Conservation (phyloP, 108 stramenopile genomes). For the Pseudonitzschia delicatissima region DNA sequence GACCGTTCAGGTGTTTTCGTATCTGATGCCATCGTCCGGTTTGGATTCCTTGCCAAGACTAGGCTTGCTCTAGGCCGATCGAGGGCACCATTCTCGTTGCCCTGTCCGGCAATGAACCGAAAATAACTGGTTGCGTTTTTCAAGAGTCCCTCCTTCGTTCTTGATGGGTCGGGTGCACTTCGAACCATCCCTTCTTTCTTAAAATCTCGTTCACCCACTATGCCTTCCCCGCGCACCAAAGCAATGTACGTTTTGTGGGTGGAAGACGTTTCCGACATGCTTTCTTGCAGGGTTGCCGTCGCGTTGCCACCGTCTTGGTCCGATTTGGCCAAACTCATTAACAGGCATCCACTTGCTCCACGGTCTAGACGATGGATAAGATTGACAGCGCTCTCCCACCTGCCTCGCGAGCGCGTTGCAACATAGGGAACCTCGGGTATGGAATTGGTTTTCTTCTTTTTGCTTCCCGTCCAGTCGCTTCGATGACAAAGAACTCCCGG, state of each 20-base stretch:
- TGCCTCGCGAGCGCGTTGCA: slow-evolving; percentile 45
- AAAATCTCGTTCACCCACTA: slow-evolving; percentile 62
- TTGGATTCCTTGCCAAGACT: slow-evolving; percentile 69
- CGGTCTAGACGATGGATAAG: slow-evolving; percentile 82
- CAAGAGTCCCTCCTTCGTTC: slow-evolving; percentile 56
- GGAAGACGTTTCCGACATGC: slow-evolving; percentile 44
- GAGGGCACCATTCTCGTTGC: slow-evolving; percentile 23
- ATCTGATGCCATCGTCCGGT: slow-evolving; percentile 89
- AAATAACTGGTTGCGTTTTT: slow-evolving; percentile 73
- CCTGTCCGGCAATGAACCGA: slow-evolving; percentile 73
- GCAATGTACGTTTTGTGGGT: slow-evolving; percentile 77
- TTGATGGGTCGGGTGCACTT: slow-evolving; percentile 64
- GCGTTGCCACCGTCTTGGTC: slow-evolving; percentile 31
- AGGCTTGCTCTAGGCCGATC: slow-evolving; percentile 59
- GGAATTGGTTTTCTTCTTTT: slow-evolving; percentile 12
- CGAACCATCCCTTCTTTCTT: slow-evolving; percentile 73
- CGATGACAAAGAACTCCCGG: slow-evolving; percentile 84
- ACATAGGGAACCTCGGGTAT: slow-evolving; percentile 34
- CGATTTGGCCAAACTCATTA: slow-evolving; percentile 53
- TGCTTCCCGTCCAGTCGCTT: slow-evolving; percentile 68
- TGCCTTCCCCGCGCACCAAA: slow-evolving; percentile 79
- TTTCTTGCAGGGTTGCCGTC: slow-evolving; percentile 51
- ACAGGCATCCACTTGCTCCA: slow-evolving; percentile 66
- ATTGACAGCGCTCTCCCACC: slow-evolving; percentile 54
- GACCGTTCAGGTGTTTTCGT: slow-evolving; percentile 76